Percentiles rank a stretch among this genome's conserved stretches.
phyloP scores from a whole-genome alignment of 208 protist species.

The Herpetomonas tarakana region DNA sequence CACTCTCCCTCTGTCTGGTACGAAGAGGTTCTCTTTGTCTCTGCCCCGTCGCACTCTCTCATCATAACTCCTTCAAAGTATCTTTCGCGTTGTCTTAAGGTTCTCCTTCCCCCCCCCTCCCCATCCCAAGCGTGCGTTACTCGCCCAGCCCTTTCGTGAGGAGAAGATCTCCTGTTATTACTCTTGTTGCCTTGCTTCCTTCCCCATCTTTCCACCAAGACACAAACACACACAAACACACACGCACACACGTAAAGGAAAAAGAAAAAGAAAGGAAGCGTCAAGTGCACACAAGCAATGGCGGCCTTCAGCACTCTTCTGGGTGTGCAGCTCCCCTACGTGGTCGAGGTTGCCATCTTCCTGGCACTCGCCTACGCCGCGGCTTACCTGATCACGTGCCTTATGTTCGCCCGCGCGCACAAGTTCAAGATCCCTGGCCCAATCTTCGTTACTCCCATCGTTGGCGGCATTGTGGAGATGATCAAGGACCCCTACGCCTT shows the following conservation, averaged over 20 bases:
- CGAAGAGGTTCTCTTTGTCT: no score
- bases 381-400: slow-evolving; percentile 51
- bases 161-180: no score
- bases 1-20: no score
- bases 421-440: slow-evolving; percentile 73
- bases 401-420: slow-evolving; percentile 68
- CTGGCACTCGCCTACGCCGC: slow-evolving; percentile 43
- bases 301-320: slow-evolving; percentile 65
- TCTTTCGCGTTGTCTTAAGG: no score
- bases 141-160: no score
- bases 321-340: slow-evolving; percentile 66
- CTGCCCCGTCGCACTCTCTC: no score
- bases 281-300: slow-evolving; percentile 21
- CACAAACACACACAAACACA: neutral
- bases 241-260: neutral
- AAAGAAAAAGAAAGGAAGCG: neutral
- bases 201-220: no score
- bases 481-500: slow-evolving; percentile 77
- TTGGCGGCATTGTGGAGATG: slow-evolving; percentile 75
- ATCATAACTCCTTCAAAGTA: no score
- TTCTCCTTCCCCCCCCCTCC: no score
- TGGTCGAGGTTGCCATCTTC: slow-evolving; percentile 55
- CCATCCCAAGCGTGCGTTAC: no score
- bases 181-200: no score
- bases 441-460: slow-evolving; percentile 46